phyloP scores from a whole-genome alignment of 2,329 filamentous ascomycete species.

The Biscogniauxia marginata region DNA sequence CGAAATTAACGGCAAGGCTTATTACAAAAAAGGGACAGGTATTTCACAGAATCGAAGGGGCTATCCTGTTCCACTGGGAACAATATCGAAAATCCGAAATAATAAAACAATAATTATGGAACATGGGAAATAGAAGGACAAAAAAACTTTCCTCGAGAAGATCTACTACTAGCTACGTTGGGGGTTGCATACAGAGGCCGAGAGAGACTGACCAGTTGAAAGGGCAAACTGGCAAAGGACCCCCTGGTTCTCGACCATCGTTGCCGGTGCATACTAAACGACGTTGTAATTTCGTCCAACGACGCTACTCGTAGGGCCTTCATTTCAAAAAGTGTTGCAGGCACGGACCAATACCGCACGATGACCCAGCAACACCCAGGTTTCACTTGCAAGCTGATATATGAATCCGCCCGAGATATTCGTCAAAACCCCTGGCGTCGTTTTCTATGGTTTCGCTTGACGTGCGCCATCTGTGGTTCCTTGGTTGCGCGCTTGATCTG shows the following conservation, averaged over 20 bases:
- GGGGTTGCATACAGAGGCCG: neutral
- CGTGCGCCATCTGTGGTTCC: neutral
- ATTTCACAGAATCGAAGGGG: no score
- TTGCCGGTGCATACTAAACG: constrained; percentile 28
- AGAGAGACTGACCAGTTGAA: neutral
- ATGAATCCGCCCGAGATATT: constrained; percentile 2
- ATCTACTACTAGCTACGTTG: neutral
- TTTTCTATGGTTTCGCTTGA: neutral
- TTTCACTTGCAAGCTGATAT: constrained; percentile 14
- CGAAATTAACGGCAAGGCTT: no score
- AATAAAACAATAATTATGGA: no score
- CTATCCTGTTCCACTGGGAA: no score
- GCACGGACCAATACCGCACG: constrained; percentile 27
- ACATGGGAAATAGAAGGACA: no score
- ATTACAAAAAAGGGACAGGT: no score
- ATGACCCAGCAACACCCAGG: constrained; percentile 25
- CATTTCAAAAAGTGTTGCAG: constrained; percentile 27
- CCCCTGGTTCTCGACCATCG: constrained; percentile 23
- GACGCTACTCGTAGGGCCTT: constrained; percentile 25
- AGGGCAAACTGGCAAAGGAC: neutral
- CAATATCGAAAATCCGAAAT: no score
- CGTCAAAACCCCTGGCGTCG: neutral
- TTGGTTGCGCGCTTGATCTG: neutral
- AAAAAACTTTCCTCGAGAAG: no score
- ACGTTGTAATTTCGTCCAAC: constrained; percentile 32